Evolutionary conservation across 169 alveolate species (phyloP), one percentile per base, ranked within the genome.

Genomic region (Plasmodium relictum): DNA sequence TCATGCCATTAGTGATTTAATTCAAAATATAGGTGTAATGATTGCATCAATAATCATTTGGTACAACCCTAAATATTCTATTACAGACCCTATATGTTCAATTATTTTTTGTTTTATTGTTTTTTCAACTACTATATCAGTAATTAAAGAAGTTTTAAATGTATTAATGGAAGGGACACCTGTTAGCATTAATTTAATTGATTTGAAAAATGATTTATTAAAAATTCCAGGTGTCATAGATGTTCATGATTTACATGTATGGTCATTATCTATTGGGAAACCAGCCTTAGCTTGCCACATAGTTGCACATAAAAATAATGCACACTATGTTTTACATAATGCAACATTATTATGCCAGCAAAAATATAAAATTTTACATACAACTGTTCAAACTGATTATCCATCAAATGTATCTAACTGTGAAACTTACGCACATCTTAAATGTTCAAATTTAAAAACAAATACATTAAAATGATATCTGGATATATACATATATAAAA

Each of bases 131-230:
- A 98, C 99, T 18, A 76, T 97, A 24, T 96, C 97, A 18, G 96
- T 97, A 39, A 88, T 97, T 59, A 96, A 94, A 74, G 99, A 98
- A 88, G 97, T 98, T 37, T 80, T 97, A 22, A 95, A 92, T 80
- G 98, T 98, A 18, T 91, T 98, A 48, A 97, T 98, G 99, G 99
- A 98, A 92, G 99, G 98, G 12, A 88, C 98, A 31, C 99, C 99
- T 10, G 73, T 83, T 9, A 96, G 96, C 58, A 76, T 96, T 56
- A 97, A 97, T 88, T 92, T 95, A 18, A 96, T 94, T 5, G 94
- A 94, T 56, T 87, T 98, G 41, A 94, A 93, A 74, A 93, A 95
- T 54, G 97, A 95, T 66, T 74, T 97, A 69, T 69, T 85, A 66
- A 88, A 88, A 3, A 90, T 98, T 41, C 93, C 96, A 41, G 97